Percentiles rank a stretch among this genome's conserved stretches.
Evolutionary conservation across 805 yeast genomes (phyloP).

Genomic region (Kodamaea laetipori): DNA sequence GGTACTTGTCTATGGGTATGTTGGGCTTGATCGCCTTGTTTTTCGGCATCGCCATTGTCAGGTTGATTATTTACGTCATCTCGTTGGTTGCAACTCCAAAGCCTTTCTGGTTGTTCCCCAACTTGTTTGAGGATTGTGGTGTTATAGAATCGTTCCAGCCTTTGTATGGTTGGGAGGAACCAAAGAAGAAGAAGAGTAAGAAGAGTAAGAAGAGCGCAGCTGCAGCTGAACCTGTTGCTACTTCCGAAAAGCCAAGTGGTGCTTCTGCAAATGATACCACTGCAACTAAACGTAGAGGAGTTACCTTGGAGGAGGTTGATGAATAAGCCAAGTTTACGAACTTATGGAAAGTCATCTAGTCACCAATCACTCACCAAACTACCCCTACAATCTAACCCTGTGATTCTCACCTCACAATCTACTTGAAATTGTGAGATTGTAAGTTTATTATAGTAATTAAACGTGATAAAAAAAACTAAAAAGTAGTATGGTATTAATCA

Average conservation of each 20-base stretch:
- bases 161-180: slow-evolving; percentile 76
- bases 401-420: background rate
- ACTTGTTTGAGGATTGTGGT: slow-evolving; percentile 93
- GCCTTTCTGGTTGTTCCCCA: slow-evolving; percentile 97
- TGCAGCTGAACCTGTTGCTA: slow-evolving; percentile 14
- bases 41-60: slow-evolving; percentile 74
- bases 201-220: slow-evolving; percentile 22
- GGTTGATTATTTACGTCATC: slow-evolving; percentile 68
- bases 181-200: slow-evolving; percentile 31
- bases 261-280: slow-evolving; percentile 17
- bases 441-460: too few species aligned
- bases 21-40: slow-evolving; percentile 74
- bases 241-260: slow-evolving; percentile 15
- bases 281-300: slow-evolving; percentile 35
- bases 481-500: slow-evolving; percentile 21
- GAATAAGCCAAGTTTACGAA: slow-evolving; percentile 23
- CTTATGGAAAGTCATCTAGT: too few species aligned
- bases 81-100: slow-evolving; percentile 59
- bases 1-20: slow-evolving; percentile 80
- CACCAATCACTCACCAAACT: too few species aligned
- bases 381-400: background rate
- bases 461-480: too few species aligned
- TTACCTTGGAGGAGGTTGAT: slow-evolving; percentile 44
- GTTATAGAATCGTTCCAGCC: slow-evolving; percentile 91
- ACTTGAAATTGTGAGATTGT: too few species aligned